These are phyloP conservation scores for Letharia columbiana DNA, from an alignment of 495 filamentous ascomycete species.

Conservation along the genomic window DNA sequence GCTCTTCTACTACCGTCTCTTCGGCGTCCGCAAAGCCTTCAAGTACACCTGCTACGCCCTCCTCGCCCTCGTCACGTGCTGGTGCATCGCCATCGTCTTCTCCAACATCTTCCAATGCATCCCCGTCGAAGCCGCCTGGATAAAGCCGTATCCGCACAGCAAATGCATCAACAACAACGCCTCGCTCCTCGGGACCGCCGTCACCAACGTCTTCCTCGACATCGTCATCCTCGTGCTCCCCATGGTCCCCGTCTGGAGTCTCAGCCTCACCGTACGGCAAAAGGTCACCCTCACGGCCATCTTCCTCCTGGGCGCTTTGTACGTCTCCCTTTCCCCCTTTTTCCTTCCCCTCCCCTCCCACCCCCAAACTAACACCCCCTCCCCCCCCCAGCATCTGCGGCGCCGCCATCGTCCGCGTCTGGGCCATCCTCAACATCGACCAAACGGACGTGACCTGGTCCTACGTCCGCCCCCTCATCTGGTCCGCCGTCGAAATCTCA, in stretches of 20 bases:
- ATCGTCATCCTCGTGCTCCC: conserved; percentile 28
- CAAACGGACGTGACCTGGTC: conserved; percentile 3
- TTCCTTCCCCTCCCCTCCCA: not conserved
- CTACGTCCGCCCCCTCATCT: not conserved
- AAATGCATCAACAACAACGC: conserved; percentile 12
- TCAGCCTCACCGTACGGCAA: conserved; percentile 5
- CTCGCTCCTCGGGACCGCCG: conserved; percentile 21
- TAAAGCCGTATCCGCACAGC: conserved; percentile 1
- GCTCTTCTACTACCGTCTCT: conserved; percentile 29
- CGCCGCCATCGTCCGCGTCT: conserved; percentile 4
- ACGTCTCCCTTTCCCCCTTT: not conserved
- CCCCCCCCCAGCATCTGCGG: not conserved
- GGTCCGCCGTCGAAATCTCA: not conserved
- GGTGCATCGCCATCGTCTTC: conserved; percentile 4
- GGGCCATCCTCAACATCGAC: conserved; percentile 4
- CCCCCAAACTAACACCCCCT: not conserved
- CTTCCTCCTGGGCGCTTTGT: not conserved
- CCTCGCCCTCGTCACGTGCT: conserved; percentile 7
- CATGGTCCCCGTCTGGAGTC: conserved; percentile 23
- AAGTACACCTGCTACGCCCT: not conserved
- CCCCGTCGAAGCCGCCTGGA: conserved; percentile 11
- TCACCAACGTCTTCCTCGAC: conserved; percentile 25
- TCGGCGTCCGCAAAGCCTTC: conserved; percentile 15
- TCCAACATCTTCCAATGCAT: conserved; percentile 12
- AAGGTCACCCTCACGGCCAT: not conserved